Evolutionary conservation across 352 stramenopile genomes (phyloP).

Genomic region (Blastocystis sp.): DNA sequence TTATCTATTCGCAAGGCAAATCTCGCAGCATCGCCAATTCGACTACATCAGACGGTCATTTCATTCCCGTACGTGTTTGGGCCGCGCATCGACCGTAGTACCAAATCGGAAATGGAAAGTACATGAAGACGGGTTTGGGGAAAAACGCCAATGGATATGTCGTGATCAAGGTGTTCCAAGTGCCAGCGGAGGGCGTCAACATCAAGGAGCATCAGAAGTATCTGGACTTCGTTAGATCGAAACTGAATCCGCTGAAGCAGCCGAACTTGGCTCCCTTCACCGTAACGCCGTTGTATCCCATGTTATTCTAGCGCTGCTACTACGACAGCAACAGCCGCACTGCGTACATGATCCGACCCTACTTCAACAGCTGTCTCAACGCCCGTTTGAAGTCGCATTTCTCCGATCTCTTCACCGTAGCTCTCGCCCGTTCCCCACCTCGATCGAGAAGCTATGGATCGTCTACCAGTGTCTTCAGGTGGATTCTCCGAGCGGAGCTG

Average conservation of each 20-base stretch:
- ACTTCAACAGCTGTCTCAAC: constrained; percentile 37
- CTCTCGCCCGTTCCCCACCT: constrained; percentile 86
- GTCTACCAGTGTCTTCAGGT: constrained; percentile 84
- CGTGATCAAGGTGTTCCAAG: constrained; percentile 49
- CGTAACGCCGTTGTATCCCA: not conserved
- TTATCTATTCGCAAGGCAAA: constrained; percentile 36
- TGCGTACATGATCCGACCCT: constrained; percentile 53
- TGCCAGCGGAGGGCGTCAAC: constrained; percentile 2
- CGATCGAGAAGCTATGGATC: constrained; percentile 94
- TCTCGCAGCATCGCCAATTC: constrained; percentile 47
- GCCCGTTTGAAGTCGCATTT: constrained; percentile 29
- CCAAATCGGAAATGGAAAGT: constrained; percentile 61
- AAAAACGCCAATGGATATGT: constrained; percentile 26
- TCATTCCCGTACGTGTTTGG: constrained; percentile 19
- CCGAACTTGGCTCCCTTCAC: constrained; percentile 61
- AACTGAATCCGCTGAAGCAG: constrained; percentile 59
- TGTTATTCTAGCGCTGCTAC: constrained; percentile 33
- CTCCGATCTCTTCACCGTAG: not conserved
- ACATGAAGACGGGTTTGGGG: constrained; percentile 58
- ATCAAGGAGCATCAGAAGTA: constrained; percentile 46
- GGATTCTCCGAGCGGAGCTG: not conserved
- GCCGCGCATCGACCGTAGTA: not conserved
- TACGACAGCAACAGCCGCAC: constrained; percentile 26
- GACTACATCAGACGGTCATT: constrained; percentile 48
- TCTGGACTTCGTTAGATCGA: constrained; percentile 59